Evolutionary conservation across 2,329 filamentous ascomycete species (phyloP).

Genomic region (Bipolaris sorokiniana): DNA sequence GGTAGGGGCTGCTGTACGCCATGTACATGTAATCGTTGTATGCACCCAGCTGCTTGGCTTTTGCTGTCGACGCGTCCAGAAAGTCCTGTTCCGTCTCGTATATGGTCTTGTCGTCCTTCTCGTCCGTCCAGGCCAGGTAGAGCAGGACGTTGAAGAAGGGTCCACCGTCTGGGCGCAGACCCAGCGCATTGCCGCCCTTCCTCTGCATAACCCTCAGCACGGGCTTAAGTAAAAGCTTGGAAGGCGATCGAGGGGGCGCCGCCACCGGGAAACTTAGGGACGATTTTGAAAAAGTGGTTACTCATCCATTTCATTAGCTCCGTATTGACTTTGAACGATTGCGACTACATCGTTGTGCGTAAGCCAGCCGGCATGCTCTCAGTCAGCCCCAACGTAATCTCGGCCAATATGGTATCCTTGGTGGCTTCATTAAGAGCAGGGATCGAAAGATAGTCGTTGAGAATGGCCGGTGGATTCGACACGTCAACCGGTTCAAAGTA

Average conservation of each 20-base stretch:
- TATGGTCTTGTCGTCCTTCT: slow-evolving; percentile 28
- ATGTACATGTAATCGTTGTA: slow-evolving; percentile 47
- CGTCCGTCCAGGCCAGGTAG: slow-evolving; percentile 27
- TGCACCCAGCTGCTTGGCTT: slow-evolving; percentile 12
- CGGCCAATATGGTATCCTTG: slow-evolving; percentile 21
- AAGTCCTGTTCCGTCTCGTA: slow-evolving; percentile 22
- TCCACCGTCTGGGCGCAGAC: slow-evolving; percentile 20
- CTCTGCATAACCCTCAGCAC: slow-evolving; percentile 27
- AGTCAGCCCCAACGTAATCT: slow-evolving; percentile 20
- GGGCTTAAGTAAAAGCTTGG: slow-evolving; percentile 30
- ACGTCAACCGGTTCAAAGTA: slow-evolving; percentile 27
- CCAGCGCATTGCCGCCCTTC: slow-evolving; percentile 36
- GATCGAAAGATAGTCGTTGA: slow-evolving; percentile 30
- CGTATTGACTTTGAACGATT: slow-evolving; percentile 32
- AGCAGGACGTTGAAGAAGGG: slow-evolving; percentile 27
- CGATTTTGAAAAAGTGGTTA: slow-evolving; percentile 24
- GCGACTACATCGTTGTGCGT: slow-evolving; percentile 36
- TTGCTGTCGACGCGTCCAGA: neutral
- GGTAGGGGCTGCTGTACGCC: slow-evolving; percentile 54
- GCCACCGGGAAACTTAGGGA: neutral
- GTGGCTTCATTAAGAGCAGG: slow-evolving; percentile 25
- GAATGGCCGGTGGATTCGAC: slow-evolving; percentile 21
- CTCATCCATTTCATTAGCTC: slow-evolving; percentile 24
- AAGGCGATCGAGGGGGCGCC: slow-evolving; percentile 7
- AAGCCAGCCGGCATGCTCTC: slow-evolving; percentile 18